These are phyloP conservation scores for Vitis vinifera DNA, from an alignment of 164 flowering plant species.

Conservation along the genomic window DNA sequence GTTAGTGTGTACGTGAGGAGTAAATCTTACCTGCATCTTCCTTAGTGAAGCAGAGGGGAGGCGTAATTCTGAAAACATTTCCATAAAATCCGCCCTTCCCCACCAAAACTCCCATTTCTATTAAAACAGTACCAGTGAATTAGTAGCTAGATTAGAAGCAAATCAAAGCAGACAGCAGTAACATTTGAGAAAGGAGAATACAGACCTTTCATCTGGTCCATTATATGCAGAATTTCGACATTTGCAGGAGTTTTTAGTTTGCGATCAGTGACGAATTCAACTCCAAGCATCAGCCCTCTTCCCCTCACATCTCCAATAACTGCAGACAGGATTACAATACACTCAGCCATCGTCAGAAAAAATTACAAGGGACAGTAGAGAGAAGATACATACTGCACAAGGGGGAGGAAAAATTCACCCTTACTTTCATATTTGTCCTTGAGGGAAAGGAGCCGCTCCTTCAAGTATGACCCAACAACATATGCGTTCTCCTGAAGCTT, in stretches of 20 bases:
- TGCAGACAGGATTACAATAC: slow-evolving; percentile 19
- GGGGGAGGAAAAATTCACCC: not conserved
- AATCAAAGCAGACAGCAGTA: not conserved
- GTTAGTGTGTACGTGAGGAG: no score
- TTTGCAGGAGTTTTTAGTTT: slow-evolving; percentile 81
- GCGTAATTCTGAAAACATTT: slow-evolving; percentile 91
- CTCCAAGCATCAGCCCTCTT: slow-evolving; percentile 87
- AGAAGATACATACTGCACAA: not conserved
- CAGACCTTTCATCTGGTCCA: slow-evolving; percentile 94
- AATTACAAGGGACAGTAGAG: not conserved
- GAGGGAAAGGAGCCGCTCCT: slow-evolving; percentile 62
- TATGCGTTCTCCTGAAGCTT: slow-evolving; percentile 82
- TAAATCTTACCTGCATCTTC: slow-evolving; percentile 71
- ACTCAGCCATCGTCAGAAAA: not conserved
- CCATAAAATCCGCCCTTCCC: slow-evolving; percentile 94
- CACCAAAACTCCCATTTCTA: slow-evolving; percentile 81
- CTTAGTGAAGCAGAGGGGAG: slow-evolving; percentile 94
- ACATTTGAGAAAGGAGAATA: slow-evolving; percentile 1
- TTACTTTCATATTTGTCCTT: slow-evolving; percentile 81
- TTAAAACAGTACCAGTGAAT: not conserved
- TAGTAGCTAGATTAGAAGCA: not conserved
- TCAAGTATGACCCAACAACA: slow-evolving; percentile 75
- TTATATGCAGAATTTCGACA: slow-evolving; percentile 68
- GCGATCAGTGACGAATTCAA: slow-evolving; percentile 88
- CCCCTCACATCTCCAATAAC: slow-evolving; percentile 98